phyloP scores from a whole-genome alignment of 2,329 filamentous ascomycete genomes.

The Beauveria scarabaeidicola region DNA sequence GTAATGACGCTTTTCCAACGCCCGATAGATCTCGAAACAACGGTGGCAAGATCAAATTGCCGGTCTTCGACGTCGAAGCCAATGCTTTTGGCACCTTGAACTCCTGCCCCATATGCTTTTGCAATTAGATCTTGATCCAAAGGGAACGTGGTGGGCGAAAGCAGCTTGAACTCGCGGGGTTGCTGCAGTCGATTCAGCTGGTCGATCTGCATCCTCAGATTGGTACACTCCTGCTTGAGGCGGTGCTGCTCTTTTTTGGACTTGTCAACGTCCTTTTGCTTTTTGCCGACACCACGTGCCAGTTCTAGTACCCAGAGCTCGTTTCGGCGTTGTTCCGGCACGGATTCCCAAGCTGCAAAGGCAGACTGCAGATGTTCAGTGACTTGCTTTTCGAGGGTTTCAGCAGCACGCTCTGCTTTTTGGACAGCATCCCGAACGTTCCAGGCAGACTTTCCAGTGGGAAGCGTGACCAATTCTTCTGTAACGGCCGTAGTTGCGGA shows the following conservation, averaged over 20 bases:
- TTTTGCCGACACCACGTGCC: slow-evolving; percentile 49
- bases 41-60: slow-evolving; percentile 41
- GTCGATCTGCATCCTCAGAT: slow-evolving; percentile 50
- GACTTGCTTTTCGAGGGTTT: slow-evolving; percentile 58
- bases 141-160: slow-evolving; percentile 43
- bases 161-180: slow-evolving; percentile 49
- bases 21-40: slow-evolving; percentile 48
- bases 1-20: slow-evolving; percentile 54
- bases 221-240: slow-evolving; percentile 47
- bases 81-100: slow-evolving; percentile 30
- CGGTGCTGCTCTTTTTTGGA: slow-evolving; percentile 42
- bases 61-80: slow-evolving; percentile 43
- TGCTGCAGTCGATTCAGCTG: slow-evolving; percentile 51
- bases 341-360: slow-evolving; percentile 65
- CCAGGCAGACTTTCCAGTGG: slow-evolving; percentile 29
- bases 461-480: slow-evolving; percentile 45
- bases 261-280: slow-evolving; percentile 45
- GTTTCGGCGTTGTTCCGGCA: slow-evolving; percentile 47
- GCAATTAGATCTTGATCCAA: slow-evolving; percentile 41
- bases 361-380: slow-evolving; percentile 68
- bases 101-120: slow-evolving; percentile 37
- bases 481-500: slow-evolving; percentile 39
- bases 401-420: slow-evolving; percentile 43
- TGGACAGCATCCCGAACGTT: slow-evolving; percentile 39
- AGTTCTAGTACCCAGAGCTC: slow-evolving; percentile 56